These are phyloP conservation scores for Cercophora samala DNA, from an alignment of 495 filamentous ascomycete genomes.

Conservation along the genomic window DNA sequence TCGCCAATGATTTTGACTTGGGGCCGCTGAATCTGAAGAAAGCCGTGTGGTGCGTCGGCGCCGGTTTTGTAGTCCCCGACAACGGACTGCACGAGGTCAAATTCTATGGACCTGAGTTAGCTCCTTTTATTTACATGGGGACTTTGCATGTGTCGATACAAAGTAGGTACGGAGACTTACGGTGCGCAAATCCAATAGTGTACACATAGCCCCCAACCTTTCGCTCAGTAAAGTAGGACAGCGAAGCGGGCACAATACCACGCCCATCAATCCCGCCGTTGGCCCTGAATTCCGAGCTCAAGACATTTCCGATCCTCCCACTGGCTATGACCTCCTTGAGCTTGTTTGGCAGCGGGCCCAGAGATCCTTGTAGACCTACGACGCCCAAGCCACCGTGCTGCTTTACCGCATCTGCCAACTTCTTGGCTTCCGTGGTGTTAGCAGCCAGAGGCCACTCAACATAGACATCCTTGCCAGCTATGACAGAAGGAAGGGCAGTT, in stretches of 20 bases:
- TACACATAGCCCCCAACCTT: conserved; percentile 49
- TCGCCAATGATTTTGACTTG: conserved; percentile 33
- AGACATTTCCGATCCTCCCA: conserved; percentile 52
- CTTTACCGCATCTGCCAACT: conserved; percentile 41
- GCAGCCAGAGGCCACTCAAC: conserved; percentile 58
- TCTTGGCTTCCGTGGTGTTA: conserved; percentile 35
- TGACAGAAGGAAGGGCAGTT: conserved; percentile 40
- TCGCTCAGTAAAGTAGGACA: conserved; percentile 45
- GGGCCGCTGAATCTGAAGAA: conserved; percentile 48
- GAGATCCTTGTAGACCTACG: conserved; percentile 52
- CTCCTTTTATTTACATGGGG: not conserved
- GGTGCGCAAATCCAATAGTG: conserved; percentile 53
- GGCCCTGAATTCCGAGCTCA: conserved; percentile 50
- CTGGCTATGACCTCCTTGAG: conserved; percentile 46
- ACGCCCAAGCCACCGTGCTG: conserved; percentile 42
- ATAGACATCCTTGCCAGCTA: conserved; percentile 56
- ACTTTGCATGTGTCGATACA: not conserved
- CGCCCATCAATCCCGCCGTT: conserved; percentile 39
- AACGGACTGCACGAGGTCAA: conserved; percentile 41
- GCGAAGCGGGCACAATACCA: conserved; percentile 27
- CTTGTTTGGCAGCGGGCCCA: conserved; percentile 42
- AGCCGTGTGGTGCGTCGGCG: conserved; percentile 27
- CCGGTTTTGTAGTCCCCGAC: conserved; percentile 42
- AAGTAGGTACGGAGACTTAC: conserved; percentile 29
- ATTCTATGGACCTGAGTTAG: conserved; percentile 19